Base-by-base conservation (phyloP, 306 rosid genomes). In the Heteromeles arbutifolia region DNA sequence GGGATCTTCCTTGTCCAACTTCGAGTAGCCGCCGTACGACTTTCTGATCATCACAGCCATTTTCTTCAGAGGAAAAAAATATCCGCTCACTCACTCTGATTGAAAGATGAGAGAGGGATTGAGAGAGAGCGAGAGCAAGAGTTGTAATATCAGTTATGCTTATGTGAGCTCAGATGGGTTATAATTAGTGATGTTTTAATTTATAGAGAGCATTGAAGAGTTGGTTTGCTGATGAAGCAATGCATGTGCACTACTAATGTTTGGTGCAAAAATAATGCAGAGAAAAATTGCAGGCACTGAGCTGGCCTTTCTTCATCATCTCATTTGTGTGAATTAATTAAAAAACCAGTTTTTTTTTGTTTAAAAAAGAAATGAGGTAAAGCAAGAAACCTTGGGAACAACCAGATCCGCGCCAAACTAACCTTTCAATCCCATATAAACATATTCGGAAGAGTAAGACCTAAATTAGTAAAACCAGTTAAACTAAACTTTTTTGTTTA, bases 1-100 rank as follows among this genome's bases (percentile, higher is more conserved):
- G 17, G 88, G 89, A 70, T 94, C 96, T 56, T 94, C 98, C 86
- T 90, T 88, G 25, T 90, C 90, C 72, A 94, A 78, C 89, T 84
- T 92, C 4, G 90, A 77, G 77, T 90, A 94, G 43, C 22, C 19
- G 15, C 44, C 85, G 18, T 32, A 19, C n/a, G 78, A 59, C 66
- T 28, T 68, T 48, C 71, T 84, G 64, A 76, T 79, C 53, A 50
- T 53, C 29, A 82, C 39, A 64, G 83, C 83, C 96, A 84, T 89
- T 82, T 67, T 34, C 77, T 72, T 22, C 32, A 50, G 64, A 34
- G 39, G 21, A 48, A 48, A 48, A 15, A 14, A 48, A 6, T 14
- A 48, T 5, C 2, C 1, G 17, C 18, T 48, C 21, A 4, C 54
- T 15, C 54, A 48, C 54, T 48, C 18, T 48, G 21, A 48, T 48